Evolutionary conservation across 805 yeast species (phyloP).

Genomic region (Candida silvicultrix): DNA sequence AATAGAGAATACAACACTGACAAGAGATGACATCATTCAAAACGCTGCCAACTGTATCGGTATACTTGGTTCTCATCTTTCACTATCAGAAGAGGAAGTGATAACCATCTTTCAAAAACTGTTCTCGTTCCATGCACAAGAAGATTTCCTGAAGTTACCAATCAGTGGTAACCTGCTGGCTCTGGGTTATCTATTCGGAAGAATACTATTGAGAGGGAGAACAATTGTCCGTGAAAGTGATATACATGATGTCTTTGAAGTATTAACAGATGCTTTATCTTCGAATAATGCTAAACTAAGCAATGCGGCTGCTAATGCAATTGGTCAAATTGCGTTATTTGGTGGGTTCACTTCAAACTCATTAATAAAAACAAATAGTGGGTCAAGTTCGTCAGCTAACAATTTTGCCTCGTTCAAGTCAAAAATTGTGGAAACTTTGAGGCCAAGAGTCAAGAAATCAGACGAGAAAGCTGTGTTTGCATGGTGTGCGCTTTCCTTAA

Average conservation of each 20-base stretch:
- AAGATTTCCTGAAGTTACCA: background rate
- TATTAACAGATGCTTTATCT: slow-evolving; percentile 3
- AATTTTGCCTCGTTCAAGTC: slow-evolving; percentile 16
- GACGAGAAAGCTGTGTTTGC: slow-evolving; percentile 56
- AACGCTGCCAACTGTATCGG: slow-evolving; percentile 42
- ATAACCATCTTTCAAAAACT: background rate
- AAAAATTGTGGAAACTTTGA: slow-evolving; percentile 24
- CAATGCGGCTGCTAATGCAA: slow-evolving; percentile 18
- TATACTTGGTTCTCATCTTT: slow-evolving; percentile 40
- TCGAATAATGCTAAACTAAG: slow-evolving; percentile 6
- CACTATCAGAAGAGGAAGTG: slow-evolving; percentile 10
- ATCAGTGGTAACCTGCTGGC: slow-evolving; percentile 23
- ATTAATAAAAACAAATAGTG: too few species aligned
- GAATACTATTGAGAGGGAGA: slow-evolving; percentile 25
- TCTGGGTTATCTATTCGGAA: slow-evolving; percentile 39
- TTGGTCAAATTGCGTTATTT: slow-evolving; percentile 31
- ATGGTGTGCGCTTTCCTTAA: slow-evolving; percentile 48
- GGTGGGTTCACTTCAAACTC: slow-evolving; percentile 31
- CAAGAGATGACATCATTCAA: slow-evolving; percentile 19
- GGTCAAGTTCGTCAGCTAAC: too few species aligned
- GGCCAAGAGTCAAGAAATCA: slow-evolving; percentile 40
- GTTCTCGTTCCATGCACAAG: slow-evolving; percentile 1
- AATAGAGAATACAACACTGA: slow-evolving; percentile 12
- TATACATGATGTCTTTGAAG: background rate
- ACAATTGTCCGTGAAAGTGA: background rate